These are phyloP conservation scores for Hibiscus tridactylites DNA, from an alignment of 345 rosid genomes.

Conservation along the genomic window DNA sequence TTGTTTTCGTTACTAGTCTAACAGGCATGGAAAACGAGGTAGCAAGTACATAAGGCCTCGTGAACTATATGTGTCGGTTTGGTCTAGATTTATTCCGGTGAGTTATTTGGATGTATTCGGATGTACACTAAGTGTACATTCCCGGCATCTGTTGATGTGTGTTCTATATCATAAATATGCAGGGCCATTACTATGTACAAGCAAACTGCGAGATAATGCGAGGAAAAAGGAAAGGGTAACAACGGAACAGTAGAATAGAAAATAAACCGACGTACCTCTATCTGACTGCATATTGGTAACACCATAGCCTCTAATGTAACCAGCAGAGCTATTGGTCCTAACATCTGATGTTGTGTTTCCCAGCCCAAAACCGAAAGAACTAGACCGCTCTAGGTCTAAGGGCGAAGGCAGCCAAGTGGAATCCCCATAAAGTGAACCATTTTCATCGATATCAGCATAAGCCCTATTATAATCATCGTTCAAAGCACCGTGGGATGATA, in stretches of 20 bases:
- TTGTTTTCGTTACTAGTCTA: no score
- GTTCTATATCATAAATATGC: not conserved
- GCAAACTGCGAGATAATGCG: not conserved
- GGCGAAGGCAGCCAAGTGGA: constrained; percentile 40
- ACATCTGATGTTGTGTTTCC: constrained; percentile 44
- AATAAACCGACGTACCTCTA: constrained; percentile 36
- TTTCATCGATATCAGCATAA: not conserved
- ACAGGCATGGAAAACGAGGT: no score
- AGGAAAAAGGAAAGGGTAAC: not conserved
- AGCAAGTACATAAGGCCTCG: no score
- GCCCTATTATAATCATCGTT: constrained; percentile 27
- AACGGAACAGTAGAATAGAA: not conserved
- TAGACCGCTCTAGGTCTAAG: constrained; percentile 32
- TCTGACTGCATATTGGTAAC: constrained; percentile 47
- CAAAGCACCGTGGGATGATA: constrained; percentile 18
- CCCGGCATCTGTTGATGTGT: not conserved
- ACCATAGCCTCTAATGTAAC: constrained; percentile 45
- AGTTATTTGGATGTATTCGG: no score
- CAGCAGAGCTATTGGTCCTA: constrained; percentile 34
- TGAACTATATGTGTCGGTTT: no score
- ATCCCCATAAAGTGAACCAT: constrained; percentile 34
- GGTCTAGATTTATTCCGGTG: no score
- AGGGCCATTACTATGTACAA: not conserved
- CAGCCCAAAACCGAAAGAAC: constrained; percentile 43
- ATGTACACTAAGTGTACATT: not conserved